Percentiles rank a stretch among this genome's conserved stretches.
Evolutionary conservation across 2,329 filamentous ascomycete species (phyloP).

Genomic region (Daldinia sp.): DNA sequence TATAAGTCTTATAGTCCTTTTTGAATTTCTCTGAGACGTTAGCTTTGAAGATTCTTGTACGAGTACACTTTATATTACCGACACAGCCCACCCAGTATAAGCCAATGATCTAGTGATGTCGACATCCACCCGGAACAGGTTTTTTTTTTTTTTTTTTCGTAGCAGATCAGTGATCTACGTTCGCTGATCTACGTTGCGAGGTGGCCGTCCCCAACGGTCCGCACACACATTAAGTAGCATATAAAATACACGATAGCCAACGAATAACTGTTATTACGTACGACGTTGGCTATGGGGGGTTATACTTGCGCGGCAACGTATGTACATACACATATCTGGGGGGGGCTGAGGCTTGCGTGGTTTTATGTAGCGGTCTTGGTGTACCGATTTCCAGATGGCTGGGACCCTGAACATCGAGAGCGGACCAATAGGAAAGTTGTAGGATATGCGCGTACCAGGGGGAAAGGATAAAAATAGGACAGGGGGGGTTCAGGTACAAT

Average conservation of each 20-base stretch:
- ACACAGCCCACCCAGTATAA: not conserved
- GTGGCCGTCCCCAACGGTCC: not conserved
- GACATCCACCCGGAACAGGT: not conserved
- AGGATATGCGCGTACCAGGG: not conserved
- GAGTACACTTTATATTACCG: not conserved
- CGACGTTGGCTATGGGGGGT: not conserved
- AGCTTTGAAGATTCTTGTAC: not conserved
- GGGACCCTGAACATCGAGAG: constrained; percentile 18
- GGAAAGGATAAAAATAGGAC: constrained; percentile 23
- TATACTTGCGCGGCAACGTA: constrained; percentile 7
- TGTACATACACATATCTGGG: not conserved
- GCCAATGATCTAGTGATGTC: not conserved
- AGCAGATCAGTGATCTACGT: not conserved
- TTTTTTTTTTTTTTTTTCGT: too few relatives aligned
- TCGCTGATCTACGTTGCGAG: too few relatives aligned
- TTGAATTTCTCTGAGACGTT: not conserved
- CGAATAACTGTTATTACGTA: not conserved
- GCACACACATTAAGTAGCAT: not conserved
- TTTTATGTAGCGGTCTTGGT: not conserved
- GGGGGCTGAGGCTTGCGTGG: constrained; percentile 14
- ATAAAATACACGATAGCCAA: not conserved
- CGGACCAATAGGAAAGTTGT: constrained; percentile 6
- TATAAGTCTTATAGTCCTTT: not conserved
- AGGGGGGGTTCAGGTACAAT: constrained; percentile 9
- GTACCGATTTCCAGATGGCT: constrained; percentile 11